Base-by-base conservation (phyloP, 331 rosid genomes). In the Stylosanthes scabra region DNA sequence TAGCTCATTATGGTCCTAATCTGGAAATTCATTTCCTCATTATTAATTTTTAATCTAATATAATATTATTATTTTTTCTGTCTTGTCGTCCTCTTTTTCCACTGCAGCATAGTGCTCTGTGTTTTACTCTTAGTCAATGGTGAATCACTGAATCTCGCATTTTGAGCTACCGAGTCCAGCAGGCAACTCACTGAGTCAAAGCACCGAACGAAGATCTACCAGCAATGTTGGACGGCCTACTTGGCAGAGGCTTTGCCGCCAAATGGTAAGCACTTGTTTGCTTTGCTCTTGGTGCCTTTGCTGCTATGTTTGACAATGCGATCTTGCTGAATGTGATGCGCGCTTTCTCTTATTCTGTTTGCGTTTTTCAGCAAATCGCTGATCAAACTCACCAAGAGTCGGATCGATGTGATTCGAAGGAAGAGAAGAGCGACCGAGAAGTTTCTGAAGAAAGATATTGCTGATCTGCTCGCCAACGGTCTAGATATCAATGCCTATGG, bases 361-460 rank as follows among this genome's bases (percentile, higher is more conserved):
- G 37, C 65, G 70, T 54, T 39, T 37, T 58, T 80, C 81, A 92
- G 99, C 62, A 92, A 95, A 74, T 82, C 98, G 74, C 63, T 83
- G 81, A 82, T 95, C 75, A 95, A 95, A 82, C 45, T 73, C 80
- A 92, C 92, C 14, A 95, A 92, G 74, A 84, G 72, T 76, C 92
- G 98, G 76, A 92, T 95, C 86, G 92, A 95, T 75, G 94, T 81
- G 75, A 83, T 90, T 57, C 80, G 90, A 83, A 87, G 99, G 81
- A 95, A 92, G 97, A 86, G 92, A 81, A 92, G 79, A 74, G 99
- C 98, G 34, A 86, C 97, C 8, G 93, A 90, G 93, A 95, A 90
- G 87, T 92, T 92, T 83, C 72, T 95, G 51, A 92, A 82, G 90
- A 87, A 90, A 73, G 99, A 95, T 41, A 80, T 95, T 5, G 98